These are phyloP conservation scores for Crithidia thermophila DNA, from an alignment of 208 protist genomes.

Conservation along the genomic window DNA sequence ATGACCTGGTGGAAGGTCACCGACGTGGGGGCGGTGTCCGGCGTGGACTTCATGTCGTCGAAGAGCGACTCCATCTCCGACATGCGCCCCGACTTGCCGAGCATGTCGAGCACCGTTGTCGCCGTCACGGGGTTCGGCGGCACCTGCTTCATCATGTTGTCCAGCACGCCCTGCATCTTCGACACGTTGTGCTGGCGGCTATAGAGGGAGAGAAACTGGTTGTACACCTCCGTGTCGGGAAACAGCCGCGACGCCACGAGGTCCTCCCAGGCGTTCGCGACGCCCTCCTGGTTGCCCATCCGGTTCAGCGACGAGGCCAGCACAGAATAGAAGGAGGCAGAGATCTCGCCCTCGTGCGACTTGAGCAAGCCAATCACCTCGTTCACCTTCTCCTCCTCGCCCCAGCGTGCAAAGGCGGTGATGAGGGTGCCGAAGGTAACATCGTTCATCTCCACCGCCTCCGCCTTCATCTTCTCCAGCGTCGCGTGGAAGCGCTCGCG, in stretches of 20 bases:
- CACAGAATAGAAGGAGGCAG: slow-evolving; percentile 84
- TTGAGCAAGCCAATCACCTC: slow-evolving; percentile 82
- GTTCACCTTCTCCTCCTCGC: slow-evolving; percentile 62
- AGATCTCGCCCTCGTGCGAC: slow-evolving; percentile 72
- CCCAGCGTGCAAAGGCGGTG: slow-evolving; percentile 82
- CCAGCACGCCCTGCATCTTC: slow-evolving; percentile 86
- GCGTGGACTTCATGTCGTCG: slow-evolving; percentile 81
- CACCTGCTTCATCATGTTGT: slow-evolving; percentile 90
- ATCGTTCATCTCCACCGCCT: slow-evolving; percentile 83
- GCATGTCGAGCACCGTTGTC: slow-evolving; percentile 86
- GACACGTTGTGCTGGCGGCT: slow-evolving; percentile 73
- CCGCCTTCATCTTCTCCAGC: slow-evolving; percentile 79
- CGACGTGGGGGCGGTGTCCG: slow-evolving; percentile 85
- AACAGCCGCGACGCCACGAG: slow-evolving; percentile 81
- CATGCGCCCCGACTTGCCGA: slow-evolving; percentile 87
- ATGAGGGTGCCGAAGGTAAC: slow-evolving; percentile 91
- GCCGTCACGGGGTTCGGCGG: slow-evolving; percentile 88
- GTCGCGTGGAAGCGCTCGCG: slow-evolving; percentile 63
- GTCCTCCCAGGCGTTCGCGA: slow-evolving; percentile 88
- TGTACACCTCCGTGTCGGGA: slow-evolving; percentile 88
- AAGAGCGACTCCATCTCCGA: slow-evolving; percentile 88
- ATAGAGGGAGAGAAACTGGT: slow-evolving; percentile 85
- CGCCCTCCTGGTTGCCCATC: slow-evolving; percentile 76
- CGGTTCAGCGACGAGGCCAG: slow-evolving; percentile 81
- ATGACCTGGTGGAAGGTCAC: slow-evolving; percentile 91